Base-by-base conservation (phyloP, 179 eudicot genomes). In the Silene vulgaris region DNA sequence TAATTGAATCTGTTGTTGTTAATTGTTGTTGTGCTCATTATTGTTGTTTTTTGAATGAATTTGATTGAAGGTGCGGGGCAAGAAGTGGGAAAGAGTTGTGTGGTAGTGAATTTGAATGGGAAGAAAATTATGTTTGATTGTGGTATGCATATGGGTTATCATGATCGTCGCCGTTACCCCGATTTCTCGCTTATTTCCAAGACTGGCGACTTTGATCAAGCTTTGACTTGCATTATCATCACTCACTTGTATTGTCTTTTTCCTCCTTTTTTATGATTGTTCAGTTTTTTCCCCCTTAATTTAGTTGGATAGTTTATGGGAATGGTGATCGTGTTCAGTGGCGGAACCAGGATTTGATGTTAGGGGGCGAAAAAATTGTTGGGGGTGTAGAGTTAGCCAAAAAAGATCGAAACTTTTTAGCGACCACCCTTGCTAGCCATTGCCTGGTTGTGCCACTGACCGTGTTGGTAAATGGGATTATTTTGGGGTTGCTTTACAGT, bases 71-170 rank as follows among this genome's bases (percentile, higher is more conserved):
- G 98, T 14, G 98, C 98, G 29, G 97, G 98, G 57, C 97, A 94
- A 82, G 97, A 94, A 71, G 97, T 94, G 48, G 98, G 98, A 63
- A 94, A 94, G 84, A 94, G 98, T 81, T 94, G 98, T 71, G 91
- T 83, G 69, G 85, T 92, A 57, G 97, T 92, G 74, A 83, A 85
- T 17, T 85, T 94, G 7, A 88, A 94, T 74, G 98, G 95, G 48
- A 94, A 94, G 87, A 85, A 78, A 68, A 90, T 94, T 14, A 92
- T 94, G 98, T 94, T 94, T 69, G 98, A 94, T 82, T 94, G 98
- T 65, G 98, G 98, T 1, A 94, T 92, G 98, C 98, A 94, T 82
- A 94, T 92, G 97, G 95, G 94, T 1, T 78, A 90, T 75, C 77
- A 20, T 13, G 93, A 90, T 66, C 88, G 66, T 43, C 90, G 84